Conservation (phyloP, 2,329 filamentous ascomycete genomes). For the Huntiella decipiens region DNA sequence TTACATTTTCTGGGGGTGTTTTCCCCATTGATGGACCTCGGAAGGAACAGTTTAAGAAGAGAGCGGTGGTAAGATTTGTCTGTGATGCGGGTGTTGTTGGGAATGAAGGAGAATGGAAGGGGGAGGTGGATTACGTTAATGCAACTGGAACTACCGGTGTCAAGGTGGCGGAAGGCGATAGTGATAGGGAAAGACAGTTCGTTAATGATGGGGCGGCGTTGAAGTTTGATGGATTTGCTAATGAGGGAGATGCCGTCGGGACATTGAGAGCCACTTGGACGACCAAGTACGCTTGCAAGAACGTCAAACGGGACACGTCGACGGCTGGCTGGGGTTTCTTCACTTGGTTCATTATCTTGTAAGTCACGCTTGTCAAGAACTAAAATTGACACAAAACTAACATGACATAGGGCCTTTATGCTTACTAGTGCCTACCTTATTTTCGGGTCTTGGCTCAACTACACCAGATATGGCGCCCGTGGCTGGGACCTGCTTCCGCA, state of each 20-base stretch:
- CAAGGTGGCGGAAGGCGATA: constrained; percentile 20
- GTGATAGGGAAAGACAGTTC: constrained; percentile 27
- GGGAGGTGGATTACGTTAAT: constrained; percentile 31
- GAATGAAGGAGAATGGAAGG: constrained; percentile 47
- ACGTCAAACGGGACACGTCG: constrained; percentile 26
- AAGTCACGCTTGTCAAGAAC: constrained; percentile 21
- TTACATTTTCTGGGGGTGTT: constrained; percentile 46
- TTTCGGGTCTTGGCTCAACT: constrained; percentile 97
- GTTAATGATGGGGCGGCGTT: constrained; percentile 43
- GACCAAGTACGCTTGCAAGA: constrained; percentile 73
- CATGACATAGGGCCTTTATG: constrained; percentile 54
- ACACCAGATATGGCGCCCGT: constrained; percentile 85
- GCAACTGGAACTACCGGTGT: constrained; percentile 11
- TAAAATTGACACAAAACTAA: constrained; percentile 7
- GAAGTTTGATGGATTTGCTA: constrained; percentile 55
- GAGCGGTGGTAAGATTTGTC: constrained; percentile 66
- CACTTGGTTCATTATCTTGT: constrained; percentile 93
- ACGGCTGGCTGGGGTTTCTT: constrained; percentile 74
- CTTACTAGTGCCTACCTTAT: constrained; percentile 77
- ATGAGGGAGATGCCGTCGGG: constrained; percentile 32
- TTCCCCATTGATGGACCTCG: constrained; percentile 30
- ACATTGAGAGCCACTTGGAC: constrained; percentile 65
- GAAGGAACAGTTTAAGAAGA: constrained; percentile 39
- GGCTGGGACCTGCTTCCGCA: constrained; percentile 93
- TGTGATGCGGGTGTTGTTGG: constrained; percentile 59